Evolutionary conservation across 208 protist genomes (phyloP), one percentile per base, ranked within the genome.

Genomic region (Phytomonas serpens): DNA sequence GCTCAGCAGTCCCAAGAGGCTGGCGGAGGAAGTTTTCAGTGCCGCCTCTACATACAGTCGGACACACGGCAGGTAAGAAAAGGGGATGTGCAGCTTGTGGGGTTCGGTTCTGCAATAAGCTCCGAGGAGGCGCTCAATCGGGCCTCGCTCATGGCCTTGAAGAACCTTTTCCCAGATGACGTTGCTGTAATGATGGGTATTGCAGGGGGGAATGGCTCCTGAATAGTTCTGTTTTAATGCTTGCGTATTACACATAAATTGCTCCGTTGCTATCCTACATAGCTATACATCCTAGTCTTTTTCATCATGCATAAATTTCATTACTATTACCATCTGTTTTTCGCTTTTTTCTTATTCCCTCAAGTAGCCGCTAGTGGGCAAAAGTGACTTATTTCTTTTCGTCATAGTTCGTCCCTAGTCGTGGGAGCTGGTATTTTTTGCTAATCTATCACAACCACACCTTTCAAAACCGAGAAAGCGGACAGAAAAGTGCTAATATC

Each of bases 61-160:
- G 77, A 81, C 63, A 77, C 47, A 57, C 47, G 77, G 37, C 74
- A 80, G 71, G 72, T 79, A 68, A 79, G 77, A 38, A 78, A 79
- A 37, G 84, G 87, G 0, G 80, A 86, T 40, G 78, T 79, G 27
- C 91, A 96, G 73, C 71, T 96, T 14, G 80, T 93, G 13, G 90
- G 91, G 38, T 90, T 85, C 72, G 91, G 30, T 31, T 83, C 72
- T 71, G 71, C 61, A 62, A 71, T 64, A 29, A 72, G 71, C 9
- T 62, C 78, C 31, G 27, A 73, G 2, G 76, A 86, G 16, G 91
- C 91, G 14, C 70, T 94, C 52, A 67, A 96, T 63, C 75, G 68
- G 32, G 91, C 91, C 3, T 74, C 87, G 3, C 23, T 88, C 0
- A 77, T 82, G 77, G 82, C 82, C 42, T 71, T 87, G 61, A 75